These are phyloP conservation scores for Angomonas deanei DNA, from an alignment of 208 protist species.

Conservation along the genomic window DNA sequence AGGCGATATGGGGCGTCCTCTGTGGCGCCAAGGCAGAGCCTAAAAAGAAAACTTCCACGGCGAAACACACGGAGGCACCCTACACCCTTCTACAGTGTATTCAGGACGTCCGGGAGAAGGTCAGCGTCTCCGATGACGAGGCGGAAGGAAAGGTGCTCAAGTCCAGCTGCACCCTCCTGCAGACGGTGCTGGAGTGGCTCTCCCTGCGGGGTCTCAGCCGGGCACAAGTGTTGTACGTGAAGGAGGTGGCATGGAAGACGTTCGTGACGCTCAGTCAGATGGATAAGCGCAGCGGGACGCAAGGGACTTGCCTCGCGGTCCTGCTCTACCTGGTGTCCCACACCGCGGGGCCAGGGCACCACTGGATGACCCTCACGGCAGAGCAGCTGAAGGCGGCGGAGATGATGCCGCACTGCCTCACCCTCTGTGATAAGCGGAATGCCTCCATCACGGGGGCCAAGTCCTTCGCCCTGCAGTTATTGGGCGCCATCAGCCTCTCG, in stretches of 20 bases:
- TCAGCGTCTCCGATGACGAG: neutral
- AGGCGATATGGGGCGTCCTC: neutral
- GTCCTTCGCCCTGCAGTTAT: slow-evolving; percentile 21
- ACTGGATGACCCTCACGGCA: slow-evolving; percentile 5
- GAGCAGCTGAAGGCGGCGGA: slow-evolving; percentile 5
- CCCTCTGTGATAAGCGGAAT: slow-evolving; percentile 6
- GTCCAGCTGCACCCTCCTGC: neutral
- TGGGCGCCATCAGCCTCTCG: slow-evolving; percentile 1
- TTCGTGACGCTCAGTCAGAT: slow-evolving; percentile 17
- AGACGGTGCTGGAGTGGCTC: neutral
- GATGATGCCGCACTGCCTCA: slow-evolving; percentile 20
- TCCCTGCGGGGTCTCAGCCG: neutral
- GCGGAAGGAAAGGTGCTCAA: slow-evolving; percentile 8
- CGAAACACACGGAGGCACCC: neutral
- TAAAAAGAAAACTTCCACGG: too few species aligned
- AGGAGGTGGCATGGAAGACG: slow-evolving; percentile 7
- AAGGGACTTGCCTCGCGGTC: slow-evolving; percentile 26
- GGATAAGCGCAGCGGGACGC: slow-evolving; percentile 19
- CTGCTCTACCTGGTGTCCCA: slow-evolving; percentile 14
- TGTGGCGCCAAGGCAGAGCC: too few species aligned
- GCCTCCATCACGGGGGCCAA: slow-evolving; percentile 12
- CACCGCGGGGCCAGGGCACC: neutral
- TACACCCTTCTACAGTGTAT: neutral
- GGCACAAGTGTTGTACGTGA: neutral
- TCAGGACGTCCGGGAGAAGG: neutral